Conservation (phyloP, 208 protist species). For the Angomonas ambiguus region DNA sequence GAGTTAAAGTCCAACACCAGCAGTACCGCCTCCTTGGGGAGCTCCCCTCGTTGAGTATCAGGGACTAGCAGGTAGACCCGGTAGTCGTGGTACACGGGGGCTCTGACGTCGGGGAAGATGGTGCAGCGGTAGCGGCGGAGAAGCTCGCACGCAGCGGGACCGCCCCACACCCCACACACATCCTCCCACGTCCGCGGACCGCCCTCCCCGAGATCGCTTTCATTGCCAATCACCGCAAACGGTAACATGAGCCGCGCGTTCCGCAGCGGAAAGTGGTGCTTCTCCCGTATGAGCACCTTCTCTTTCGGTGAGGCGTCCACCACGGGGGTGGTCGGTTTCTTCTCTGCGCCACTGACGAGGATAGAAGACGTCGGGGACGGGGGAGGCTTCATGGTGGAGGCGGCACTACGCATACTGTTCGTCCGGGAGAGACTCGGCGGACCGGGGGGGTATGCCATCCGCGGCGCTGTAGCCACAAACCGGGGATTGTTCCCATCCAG, state of each 20-base stretch:
- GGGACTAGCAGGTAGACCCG: constrained; percentile 47
- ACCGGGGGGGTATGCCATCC: background rate
- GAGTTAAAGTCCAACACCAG: constrained; percentile 63
- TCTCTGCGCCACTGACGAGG: background rate
- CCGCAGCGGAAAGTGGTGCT: constrained; percentile 50
- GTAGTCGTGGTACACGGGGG: constrained; percentile 23
- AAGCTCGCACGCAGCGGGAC: constrained; percentile 39
- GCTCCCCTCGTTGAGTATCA: constrained; percentile 22
- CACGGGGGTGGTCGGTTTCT: background rate
- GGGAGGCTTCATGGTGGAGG: constrained; percentile 9
- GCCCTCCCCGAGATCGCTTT: constrained; percentile 25
- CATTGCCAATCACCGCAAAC: constrained; percentile 35
- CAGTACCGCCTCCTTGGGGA: constrained; percentile 31
- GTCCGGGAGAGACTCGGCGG: background rate
- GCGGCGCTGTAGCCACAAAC: background rate
- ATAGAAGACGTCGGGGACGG: background rate
- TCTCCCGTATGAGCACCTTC: constrained; percentile 26
- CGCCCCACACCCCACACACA: constrained; percentile 45
- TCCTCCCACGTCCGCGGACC: constrained; percentile 36
- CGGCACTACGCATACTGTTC: background rate
- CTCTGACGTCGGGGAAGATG: constrained; percentile 33
- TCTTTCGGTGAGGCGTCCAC: background rate
- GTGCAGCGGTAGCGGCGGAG: constrained; percentile 51
- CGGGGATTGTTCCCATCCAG: background rate
- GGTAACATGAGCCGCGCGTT: constrained; percentile 38